Conservation (phyloP, 495 filamentous ascomycete genomes). For the Daldinia grandis region DNA sequence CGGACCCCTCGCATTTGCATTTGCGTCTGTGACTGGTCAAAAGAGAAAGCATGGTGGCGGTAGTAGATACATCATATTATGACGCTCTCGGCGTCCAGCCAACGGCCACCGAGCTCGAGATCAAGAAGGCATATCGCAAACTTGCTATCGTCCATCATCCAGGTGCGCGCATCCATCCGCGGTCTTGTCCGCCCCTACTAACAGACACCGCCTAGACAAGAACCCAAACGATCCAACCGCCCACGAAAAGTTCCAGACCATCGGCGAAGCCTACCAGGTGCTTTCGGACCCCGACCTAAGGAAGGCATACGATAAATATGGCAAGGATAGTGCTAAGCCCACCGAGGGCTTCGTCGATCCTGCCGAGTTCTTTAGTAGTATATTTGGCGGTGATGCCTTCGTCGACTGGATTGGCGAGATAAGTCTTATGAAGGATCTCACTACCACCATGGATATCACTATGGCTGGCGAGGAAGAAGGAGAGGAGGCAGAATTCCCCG, state of each 20-base stretch:
- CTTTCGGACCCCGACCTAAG: conserved; percentile 86
- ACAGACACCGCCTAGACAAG: conserved; percentile 72
- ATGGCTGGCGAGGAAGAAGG: conserved; percentile 76
- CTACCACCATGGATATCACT: conserved; percentile 89
- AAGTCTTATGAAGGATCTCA: conserved; percentile 89
- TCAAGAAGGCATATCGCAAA: conserved; percentile 99
- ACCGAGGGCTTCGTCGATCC: conserved; percentile 94
- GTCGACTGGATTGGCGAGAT: conserved; percentile 91
- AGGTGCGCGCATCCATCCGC: conserved; percentile 47
- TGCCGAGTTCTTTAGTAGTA: conserved; percentile 97
- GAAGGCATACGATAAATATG: conserved; percentile 92
- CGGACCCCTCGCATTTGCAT: neutral
- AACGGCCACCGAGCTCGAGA: conserved; percentile 91
- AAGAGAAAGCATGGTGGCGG: conserved; percentile 77
- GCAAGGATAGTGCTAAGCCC: conserved; percentile 90
- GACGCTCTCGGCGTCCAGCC: conserved; percentile 89
- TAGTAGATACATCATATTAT: conserved; percentile 88
- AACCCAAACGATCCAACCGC: conserved; percentile 97
- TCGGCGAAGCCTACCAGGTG: conserved; percentile 98
- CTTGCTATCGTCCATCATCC: conserved; percentile 81
- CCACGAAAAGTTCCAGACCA: conserved; percentile 89
- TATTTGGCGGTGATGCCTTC: conserved; percentile 97
- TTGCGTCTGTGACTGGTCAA: neutral
- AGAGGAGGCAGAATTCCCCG: conserved; percentile 57
- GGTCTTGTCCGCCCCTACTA: neutral